Evolutionary conservation across 2,329 filamentous ascomycete species (phyloP).

Genomic region (Fusarium globosum): DNA sequence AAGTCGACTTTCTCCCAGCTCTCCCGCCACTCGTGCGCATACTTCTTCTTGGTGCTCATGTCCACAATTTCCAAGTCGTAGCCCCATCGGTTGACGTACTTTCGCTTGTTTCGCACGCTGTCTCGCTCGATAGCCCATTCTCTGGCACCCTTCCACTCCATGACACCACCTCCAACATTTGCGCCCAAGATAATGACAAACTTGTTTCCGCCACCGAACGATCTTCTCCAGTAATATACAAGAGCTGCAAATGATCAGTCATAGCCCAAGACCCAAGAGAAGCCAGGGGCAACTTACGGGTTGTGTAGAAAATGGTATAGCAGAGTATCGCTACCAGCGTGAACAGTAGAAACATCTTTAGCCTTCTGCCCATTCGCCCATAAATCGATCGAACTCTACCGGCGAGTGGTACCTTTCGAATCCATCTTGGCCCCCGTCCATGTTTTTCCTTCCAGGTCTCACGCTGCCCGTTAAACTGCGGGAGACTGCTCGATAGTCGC

Average conservation of each 20-base stretch:
- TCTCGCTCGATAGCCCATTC: slow-evolving; percentile 99
- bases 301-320: slow-evolving; percentile 75
- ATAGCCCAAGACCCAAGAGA: not conserved
- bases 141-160: slow-evolving; percentile 97
- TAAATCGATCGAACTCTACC: slow-evolving; percentile 60
- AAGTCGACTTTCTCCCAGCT: slow-evolving; percentile 99
- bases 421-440: slow-evolving; percentile 67
- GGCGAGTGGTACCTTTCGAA: slow-evolving; percentile 58
- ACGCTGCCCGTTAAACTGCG: slow-evolving; percentile 71
- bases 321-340: slow-evolving; percentile 74
- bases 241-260: slow-evolving; percentile 44
- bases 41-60: slow-evolving; percentile 98
- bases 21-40: slow-evolving; percentile 98
- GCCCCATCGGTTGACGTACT: slow-evolving; percentile 87
- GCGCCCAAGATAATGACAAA: slow-evolving; percentile 93
- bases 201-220: slow-evolving; percentile 85
- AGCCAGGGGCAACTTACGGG: slow-evolving; percentile 69
- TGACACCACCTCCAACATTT: slow-evolving; percentile 95
- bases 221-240: slow-evolving; percentile 74
- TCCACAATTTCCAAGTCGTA: slow-evolving; percentile 97
- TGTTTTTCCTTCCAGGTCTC: slow-evolving; percentile 84
- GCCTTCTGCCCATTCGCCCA: slow-evolving; percentile 69
- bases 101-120: slow-evolving; percentile 93
- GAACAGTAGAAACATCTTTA: slow-evolving; percentile 72
- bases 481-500: slow-evolving; percentile 81